Base-by-base conservation (phyloP, 2,329 filamentous ascomycete species). In the Colletotrichum sp. region DNA sequence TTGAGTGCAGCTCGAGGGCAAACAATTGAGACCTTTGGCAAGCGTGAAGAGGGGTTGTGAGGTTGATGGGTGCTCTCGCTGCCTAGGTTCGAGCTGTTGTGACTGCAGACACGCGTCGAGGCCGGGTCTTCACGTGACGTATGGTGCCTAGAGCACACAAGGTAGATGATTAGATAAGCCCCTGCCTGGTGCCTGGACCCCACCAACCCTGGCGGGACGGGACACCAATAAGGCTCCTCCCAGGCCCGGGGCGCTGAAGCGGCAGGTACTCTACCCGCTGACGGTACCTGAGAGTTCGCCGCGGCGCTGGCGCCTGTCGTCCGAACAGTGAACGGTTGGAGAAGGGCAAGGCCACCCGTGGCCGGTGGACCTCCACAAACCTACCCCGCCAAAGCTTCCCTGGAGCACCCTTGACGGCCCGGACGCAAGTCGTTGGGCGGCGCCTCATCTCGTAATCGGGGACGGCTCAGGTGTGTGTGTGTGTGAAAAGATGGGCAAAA, bases 121-220 rank as follows among this genome's bases (percentile, higher is more conserved):
- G 63, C 76, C 76, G 76, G 76, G 76, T 68, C 18, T 66, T 71
- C 77, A 78, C 49, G 77, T 78, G 77, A 77, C 10, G 16, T 16
- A 13, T 13, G 39, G 18, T 49, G 18, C 39, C 39, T n/a, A 12
- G 5, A 44, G 36, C 16, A 18, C 16, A 3, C 6, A 21, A 49
- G n/a, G n/a, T n/a, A 1, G 6, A 21, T 6, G n/a, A 52, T 59
- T 59, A 59, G 55, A 59, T 59, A 59, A 59, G 55, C 55, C 8
- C 24, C 8, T 59, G 55, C 44, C 59, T 24, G 59, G 59, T 24
- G 30, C 30, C 59, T 63, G 59, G 59, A 36, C 28, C 59, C 59
- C 30, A 21, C 59, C 30, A 59, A 18, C 21, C 26, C 9, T 18
- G 21, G 21, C 55, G 21, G 21, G 39, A 49, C 55, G 55, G 59